phyloP scores from a whole-genome alignment of 257 asterid genomes.

The Mentha longifolia region DNA sequence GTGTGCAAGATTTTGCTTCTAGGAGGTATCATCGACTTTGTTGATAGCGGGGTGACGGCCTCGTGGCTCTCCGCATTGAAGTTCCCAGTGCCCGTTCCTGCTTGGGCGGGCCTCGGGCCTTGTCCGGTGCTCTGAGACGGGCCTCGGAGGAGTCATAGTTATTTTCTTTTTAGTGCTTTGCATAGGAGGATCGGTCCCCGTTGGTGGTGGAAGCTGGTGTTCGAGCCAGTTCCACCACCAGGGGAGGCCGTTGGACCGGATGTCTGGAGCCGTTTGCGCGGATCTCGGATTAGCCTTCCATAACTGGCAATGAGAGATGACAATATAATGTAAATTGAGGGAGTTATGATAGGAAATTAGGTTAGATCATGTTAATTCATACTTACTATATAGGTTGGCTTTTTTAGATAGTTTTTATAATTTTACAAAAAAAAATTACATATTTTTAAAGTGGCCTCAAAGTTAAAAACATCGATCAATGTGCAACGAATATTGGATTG shows the following conservation, averaged over 20 bases:
- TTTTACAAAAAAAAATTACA: neutral
- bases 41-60: slow-evolving; percentile 59
- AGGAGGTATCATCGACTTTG: slow-evolving; percentile 53
- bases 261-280: slow-evolving; percentile 46
- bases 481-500: neutral
- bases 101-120: slow-evolving; percentile 47
- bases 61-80: slow-evolving; percentile 46
- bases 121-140: slow-evolving; percentile 58
- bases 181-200: slow-evolving; percentile 32
- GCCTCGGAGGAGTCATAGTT: slow-evolving; percentile 62
- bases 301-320: slow-evolving; percentile 42
- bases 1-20: slow-evolving; percentile 53
- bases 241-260: slow-evolving; percentile 68
- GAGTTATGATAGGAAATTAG: neutral
- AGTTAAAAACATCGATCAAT: slow-evolving; percentile 16
- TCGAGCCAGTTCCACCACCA: slow-evolving; percentile 99
- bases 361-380: neutral
- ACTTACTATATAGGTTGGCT: neutral
- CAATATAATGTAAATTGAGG: neutral
- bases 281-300: slow-evolving; percentile 65
- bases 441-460: neutral
- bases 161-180: slow-evolving; percentile 38
- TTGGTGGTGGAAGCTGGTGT: slow-evolving; percentile 56
- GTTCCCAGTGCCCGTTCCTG: slow-evolving; percentile 36
- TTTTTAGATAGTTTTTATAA: neutral